A percentile compares a stretch with the other conserved stretches of the same genome.
Conservation (phyloP, 495 filamentous ascomycete genomes). For the Astrothelium macrocarpum region DNA sequence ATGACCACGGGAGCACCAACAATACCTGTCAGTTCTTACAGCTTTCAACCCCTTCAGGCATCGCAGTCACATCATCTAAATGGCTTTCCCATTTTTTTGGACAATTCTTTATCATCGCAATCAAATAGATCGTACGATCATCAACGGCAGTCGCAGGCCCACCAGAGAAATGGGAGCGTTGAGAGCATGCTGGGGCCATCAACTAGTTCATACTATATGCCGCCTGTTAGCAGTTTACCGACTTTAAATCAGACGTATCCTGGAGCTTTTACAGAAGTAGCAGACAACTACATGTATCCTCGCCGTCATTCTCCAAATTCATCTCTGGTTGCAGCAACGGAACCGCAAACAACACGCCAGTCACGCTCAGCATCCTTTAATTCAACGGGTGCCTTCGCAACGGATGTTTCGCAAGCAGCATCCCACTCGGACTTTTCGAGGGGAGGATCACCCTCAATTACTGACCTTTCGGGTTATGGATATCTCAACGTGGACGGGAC, state of each 20-base stretch:
- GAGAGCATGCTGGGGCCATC: background rate
- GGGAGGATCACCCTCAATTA: background rate
- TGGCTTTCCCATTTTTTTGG: background rate
- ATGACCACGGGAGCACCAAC: background rate
- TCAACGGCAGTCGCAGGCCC: background rate
- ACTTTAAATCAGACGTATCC: background rate
- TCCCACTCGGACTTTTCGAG: constrained; percentile 1
- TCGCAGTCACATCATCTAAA: background rate
- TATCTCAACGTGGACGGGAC: constrained; percentile 34
- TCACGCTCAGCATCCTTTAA: background rate
- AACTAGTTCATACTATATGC: background rate
- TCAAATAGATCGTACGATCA: background rate
- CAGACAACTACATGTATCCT: background rate
- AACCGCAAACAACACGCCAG: background rate
- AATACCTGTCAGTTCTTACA: background rate
- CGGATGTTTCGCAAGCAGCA: background rate
- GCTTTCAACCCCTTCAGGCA: background rate
- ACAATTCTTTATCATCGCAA: background rate
- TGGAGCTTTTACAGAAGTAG: background rate
- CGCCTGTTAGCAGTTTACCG: background rate
- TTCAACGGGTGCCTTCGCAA: constrained; percentile 3
- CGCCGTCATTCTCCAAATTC: background rate
- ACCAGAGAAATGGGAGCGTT: background rate
- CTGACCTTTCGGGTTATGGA: constrained; percentile 28
- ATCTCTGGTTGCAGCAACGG: background rate